A percentile compares a stretch with the other conserved stretches of the same genome.
phyloP scores from a whole-genome alignment of 2,329 filamentous ascomycete genomes.

The Podosphaera xanthii region DNA sequence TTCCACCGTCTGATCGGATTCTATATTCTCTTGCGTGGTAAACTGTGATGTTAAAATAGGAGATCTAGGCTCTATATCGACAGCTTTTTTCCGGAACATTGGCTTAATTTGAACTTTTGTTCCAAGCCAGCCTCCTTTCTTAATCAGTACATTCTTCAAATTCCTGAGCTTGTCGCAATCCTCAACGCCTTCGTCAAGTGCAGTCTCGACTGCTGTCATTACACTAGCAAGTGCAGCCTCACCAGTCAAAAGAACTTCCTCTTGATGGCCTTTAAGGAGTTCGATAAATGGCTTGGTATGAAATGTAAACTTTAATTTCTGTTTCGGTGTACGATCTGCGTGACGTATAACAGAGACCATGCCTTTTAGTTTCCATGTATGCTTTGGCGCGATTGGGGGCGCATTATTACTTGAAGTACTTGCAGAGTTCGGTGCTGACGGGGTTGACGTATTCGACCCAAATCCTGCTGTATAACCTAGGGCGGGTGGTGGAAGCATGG shows the following conservation, averaged over 20 bases:
- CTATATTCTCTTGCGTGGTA: slow-evolving; percentile 1
- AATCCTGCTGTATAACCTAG: slow-evolving; percentile 5
- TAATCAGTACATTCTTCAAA: slow-evolving; percentile 66
- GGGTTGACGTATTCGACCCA: slow-evolving; percentile 6
- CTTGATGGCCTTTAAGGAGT: slow-evolving; percentile 79
- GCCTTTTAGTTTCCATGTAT: slow-evolving; percentile 94
- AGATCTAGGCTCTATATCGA: slow-evolving; percentile 27
- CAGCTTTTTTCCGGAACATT: slow-evolving; percentile 82
- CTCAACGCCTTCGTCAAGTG: slow-evolving; percentile 57
- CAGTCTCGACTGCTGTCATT: slow-evolving; percentile 63
- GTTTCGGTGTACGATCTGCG: slow-evolving; percentile 91
- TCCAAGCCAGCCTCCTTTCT: slow-evolving; percentile 82
- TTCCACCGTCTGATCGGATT: slow-evolving; percentile 1
- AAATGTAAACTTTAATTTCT: slow-evolving; percentile 99
- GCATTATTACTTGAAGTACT: slow-evolving; percentile 5
- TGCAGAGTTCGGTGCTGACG: slow-evolving; percentile 7
- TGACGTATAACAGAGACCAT: slow-evolving; percentile 93
- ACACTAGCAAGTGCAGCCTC: slow-evolving; percentile 78
- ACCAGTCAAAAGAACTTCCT: slow-evolving; percentile 84
- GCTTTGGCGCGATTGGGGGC: slow-evolving; percentile 45
- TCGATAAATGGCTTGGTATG: slow-evolving; percentile 93
- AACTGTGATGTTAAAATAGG: neutral
- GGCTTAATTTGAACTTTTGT: slow-evolving; percentile 99
- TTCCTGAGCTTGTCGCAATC: slow-evolving; percentile 70
- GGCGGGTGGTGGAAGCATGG: slow-evolving; percentile 12